A percentile compares a stretch with the other conserved stretches of the same genome.
Evolutionary conservation across 2,329 filamentous ascomycete species (phyloP).

Genomic region (Calonectria hawksworthii): DNA sequence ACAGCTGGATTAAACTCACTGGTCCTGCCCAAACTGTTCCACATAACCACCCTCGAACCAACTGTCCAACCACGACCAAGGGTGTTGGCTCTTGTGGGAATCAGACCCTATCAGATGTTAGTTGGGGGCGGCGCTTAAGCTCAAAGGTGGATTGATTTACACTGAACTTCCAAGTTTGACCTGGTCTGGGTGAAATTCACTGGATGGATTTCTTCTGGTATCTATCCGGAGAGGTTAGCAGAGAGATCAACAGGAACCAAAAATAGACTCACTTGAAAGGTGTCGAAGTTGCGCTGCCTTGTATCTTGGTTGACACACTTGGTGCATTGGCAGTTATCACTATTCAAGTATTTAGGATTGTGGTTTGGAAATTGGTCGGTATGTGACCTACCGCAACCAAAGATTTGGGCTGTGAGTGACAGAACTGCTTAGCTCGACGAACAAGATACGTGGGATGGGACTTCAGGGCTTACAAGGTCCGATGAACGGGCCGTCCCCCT

Average conservation of each 20-base stretch:
- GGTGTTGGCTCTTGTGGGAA: slow-evolving; percentile 77
- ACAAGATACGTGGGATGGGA: background rate
- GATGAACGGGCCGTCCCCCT: slow-evolving; percentile 17
- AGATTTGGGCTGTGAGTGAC: slow-evolving; percentile 41
- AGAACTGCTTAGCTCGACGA: slow-evolving; percentile 23
- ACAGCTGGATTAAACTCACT: slow-evolving; percentile 31
- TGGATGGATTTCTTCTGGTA: slow-evolving; percentile 49
- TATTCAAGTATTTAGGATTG: slow-evolving; percentile 36
- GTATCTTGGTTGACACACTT: slow-evolving; percentile 59
- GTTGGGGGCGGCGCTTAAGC: background rate
- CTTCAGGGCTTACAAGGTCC: slow-evolving; percentile 38
- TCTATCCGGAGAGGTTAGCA: slow-evolving; percentile 40
- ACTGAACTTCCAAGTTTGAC: slow-evolving; percentile 51
- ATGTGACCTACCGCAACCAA: slow-evolving; percentile 46
- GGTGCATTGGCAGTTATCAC: slow-evolving; percentile 60
- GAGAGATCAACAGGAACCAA: background rate
- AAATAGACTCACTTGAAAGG: slow-evolving; percentile 51
- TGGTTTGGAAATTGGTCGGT: background rate
- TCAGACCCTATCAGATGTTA: slow-evolving; percentile 71
- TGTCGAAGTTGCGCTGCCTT: slow-evolving; percentile 58
- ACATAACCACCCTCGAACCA: slow-evolving; percentile 35
- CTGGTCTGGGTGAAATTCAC: slow-evolving; percentile 44
- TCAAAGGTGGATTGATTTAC: slow-evolving; percentile 39
- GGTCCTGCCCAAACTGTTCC: slow-evolving; percentile 37
- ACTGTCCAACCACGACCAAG: slow-evolving; percentile 58